Base-by-base conservation (phyloP, 2,329 filamentous ascomycete species). In the Fusarium coffeatum region DNA sequence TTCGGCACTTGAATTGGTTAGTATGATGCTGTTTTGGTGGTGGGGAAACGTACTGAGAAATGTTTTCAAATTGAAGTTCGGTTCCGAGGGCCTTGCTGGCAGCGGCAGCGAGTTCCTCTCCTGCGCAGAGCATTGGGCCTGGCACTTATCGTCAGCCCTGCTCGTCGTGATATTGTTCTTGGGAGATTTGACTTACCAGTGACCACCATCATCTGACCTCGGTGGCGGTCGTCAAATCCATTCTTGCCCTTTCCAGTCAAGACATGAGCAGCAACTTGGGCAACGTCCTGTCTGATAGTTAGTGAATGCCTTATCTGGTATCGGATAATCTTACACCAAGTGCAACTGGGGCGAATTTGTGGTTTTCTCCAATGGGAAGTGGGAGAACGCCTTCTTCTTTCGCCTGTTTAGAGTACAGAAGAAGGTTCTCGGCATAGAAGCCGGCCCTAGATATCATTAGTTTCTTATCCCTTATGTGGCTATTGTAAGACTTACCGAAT, bases 121-220 rank as follows among this genome's bases (percentile, higher is more conserved):
- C 84, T 5, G 79, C 77, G 27, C 79, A 79, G 5, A 87, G 80
- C 78, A 80, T 82, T 1, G 84, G 84, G 0, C 83, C 83, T 83
- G 8, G 1, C 1, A 2, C 4, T 12, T 6, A 9, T 4, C 4
- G 11, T 58, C 15, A 41, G 18, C 2, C 6, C 5, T 11, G 28
- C 6, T 16, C 20, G 8, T 5, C 2, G 2, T 2, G n/a, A 0
- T 12, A 11, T 6, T 5, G 4, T 7, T 13, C 22, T 13, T 22
- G 8, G 2, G 18, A 5, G 2, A 10, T 5, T 27, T 5, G 6
- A 18, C 37, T 20, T 18, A 40, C 64, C 64, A 13, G 61, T 66
- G 0, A 66, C 49, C 2, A 66, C 40, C 61, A 66, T 66, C 61
- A 60, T 66, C 5, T 66, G 64, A 0, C 64, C 61, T 5, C 61